Base-by-base conservation (phyloP, 1,139 yeast genomes). In the Pichia inconspicua region DNA sequence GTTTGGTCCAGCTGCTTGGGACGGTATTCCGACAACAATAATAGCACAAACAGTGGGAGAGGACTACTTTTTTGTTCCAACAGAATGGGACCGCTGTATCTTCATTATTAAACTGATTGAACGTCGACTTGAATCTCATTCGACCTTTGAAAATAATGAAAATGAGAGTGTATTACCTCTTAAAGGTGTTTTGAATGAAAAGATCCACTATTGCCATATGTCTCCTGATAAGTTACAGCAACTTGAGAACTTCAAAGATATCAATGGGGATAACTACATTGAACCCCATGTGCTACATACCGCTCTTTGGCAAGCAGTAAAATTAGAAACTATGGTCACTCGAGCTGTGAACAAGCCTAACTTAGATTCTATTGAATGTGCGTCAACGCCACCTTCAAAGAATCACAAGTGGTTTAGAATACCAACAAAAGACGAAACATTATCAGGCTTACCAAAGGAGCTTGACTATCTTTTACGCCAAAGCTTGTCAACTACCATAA, bases 71-170 rank as follows among this genome's bases (percentile, higher is more conserved):
- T 76, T 70, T 57, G 75, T 75, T 5, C 75, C 76, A 1, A 67
- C 69, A 2, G 82, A 77, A 57, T 74, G 77, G 76, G 78, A 74
- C 43, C 61, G 82, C 45, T 73, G 77, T 42, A 54, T 70, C 19
- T 74, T 75, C 52, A 64, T 71, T 6, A 66, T 72, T 46, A 67
- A 64, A 46, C 53, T 72, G 35, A 61, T 72, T 32, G 72, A 71
- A 47, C 56, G 72, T 55, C 56, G 62, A 28, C 40, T 56, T 14
- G 37, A 41, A 8, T 43, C 43, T 14, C 54, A 45, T 1, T 49
- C 46, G 6, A 54, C 7, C 15, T 40, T 41, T 11, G 38, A 43
- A 19, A 52, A 43, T 2, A 50, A 43, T 6, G 53, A 52, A 2
- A 43, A 48, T 6, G 55, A 55, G 5, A 61, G 58, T 31, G 40